Percentiles rank a stretch among this genome's conserved stretches.
Evolutionary conservation across 805 yeast species (phyloP).

Genomic region (Suhomyces sp.): DNA sequence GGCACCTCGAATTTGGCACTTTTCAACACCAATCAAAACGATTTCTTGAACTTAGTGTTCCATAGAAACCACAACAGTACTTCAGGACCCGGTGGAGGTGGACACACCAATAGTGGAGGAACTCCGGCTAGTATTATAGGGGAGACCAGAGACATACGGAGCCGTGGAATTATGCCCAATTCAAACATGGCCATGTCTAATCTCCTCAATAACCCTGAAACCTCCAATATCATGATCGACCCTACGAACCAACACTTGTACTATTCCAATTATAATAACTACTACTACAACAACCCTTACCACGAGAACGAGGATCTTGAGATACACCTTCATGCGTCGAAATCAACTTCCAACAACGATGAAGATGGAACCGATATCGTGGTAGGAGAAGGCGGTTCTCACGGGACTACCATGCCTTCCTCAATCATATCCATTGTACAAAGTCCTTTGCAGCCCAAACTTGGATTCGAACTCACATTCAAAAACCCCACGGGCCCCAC

Average conservation of each 20-base stretch:
- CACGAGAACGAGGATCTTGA: conserved; percentile 37
- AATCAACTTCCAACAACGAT: conserved; percentile 17
- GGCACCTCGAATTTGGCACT: conserved; percentile 3
- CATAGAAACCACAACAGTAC: conserved; percentile 46
- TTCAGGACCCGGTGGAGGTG: no score
- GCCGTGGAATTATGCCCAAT: neutral
- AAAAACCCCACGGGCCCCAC: conserved; percentile 21
- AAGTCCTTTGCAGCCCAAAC: conserved; percentile 38
- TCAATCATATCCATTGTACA: conserved; percentile 52
- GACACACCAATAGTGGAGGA: no score
- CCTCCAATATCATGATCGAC: conserved; percentile 19
- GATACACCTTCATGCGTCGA: conserved; percentile 45
- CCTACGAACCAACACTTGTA: conserved; percentile 37
- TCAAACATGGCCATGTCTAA: conserved; percentile 16
- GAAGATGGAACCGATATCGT: conserved; percentile 30
- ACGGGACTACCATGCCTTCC: conserved; percentile 49
- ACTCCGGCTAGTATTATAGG: no score
- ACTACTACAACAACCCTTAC: conserved; percentile 40
- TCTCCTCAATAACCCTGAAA: conserved; percentile 13
- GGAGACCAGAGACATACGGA: no score
- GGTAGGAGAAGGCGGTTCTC: conserved; percentile 32
- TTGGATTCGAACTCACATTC: conserved; percentile 41
- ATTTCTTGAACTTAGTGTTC: conserved; percentile 52
- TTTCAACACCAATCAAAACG: conserved; percentile 35
- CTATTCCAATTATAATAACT: conserved; percentile 40